Percentiles rank a stretch among this genome's conserved stretches.
Evolutionary conservation across 2,329 filamentous ascomycete genomes (phyloP).

Genomic region (Lasiodiplodia citricola): DNA sequence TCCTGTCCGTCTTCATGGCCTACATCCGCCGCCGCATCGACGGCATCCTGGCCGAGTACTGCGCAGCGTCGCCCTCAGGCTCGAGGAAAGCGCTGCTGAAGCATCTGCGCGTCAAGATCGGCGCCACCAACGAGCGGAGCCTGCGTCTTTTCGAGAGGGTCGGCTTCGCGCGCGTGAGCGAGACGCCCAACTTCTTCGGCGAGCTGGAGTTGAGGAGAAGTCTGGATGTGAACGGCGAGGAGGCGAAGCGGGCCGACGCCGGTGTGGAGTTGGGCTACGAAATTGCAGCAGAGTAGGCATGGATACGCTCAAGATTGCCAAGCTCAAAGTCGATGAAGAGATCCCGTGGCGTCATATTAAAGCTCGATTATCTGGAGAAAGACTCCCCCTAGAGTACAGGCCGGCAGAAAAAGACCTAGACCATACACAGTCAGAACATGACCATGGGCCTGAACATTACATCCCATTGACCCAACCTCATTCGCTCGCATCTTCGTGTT

Average conservation of each 20-base stretch:
- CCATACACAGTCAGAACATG: constrained; percentile 4
- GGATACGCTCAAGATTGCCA: no score
- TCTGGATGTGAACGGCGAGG: neutral
- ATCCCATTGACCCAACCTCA: neutral
- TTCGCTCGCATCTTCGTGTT: neutral
- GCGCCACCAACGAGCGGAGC: constrained; percentile 61
- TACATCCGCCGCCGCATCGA: constrained; percentile 66
- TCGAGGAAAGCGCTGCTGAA: constrained; percentile 35
- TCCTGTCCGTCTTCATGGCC: constrained; percentile 70
- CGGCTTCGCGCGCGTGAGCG: constrained; percentile 59
- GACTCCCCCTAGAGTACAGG: neutral
- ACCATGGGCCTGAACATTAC: neutral
- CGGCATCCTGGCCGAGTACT: constrained; percentile 64
- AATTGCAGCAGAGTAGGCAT: neutral
- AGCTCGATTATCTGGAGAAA: neutral
- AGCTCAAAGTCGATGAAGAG: neutral
- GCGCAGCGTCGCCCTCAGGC: constrained; percentile 7
- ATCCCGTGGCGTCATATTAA: constrained; percentile 7
- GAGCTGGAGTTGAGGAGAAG: constrained; percentile 63
- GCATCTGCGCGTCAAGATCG: constrained; percentile 67
- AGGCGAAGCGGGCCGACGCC: neutral
- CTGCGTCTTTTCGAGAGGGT: constrained; percentile 65
- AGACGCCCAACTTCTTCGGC: constrained; percentile 68
- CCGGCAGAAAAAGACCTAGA: neutral
- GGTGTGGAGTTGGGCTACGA: neutral